Evolutionary conservation across 2,329 filamentous ascomycete genomes (phyloP), one percentile per base, ranked within the genome.

Genomic region (Sordariomycetes sp.): DNA sequence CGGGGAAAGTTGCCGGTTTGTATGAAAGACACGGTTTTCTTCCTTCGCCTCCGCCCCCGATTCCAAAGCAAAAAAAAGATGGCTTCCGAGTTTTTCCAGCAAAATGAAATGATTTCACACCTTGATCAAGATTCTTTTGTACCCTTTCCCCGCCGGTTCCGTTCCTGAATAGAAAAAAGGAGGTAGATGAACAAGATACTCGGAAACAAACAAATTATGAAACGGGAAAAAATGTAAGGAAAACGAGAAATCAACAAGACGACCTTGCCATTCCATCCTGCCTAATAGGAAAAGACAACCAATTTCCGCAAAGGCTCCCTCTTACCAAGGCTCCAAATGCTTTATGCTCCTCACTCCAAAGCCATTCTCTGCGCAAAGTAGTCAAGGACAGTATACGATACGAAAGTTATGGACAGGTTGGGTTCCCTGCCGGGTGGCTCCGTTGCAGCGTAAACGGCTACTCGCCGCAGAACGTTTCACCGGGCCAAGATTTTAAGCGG

Each of bases 401-500:
- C 11, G 46, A 50, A 50, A 50, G 20, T 50, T 50, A 34, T 51
- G 50, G 50, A 51, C 43, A 57, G 34, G 53, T 24, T 48, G 14
- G 22, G 25, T 51, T 57, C 22, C 20, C 46, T 50, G 46, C 46
- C 11, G 46, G 46, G 46, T 50, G 20, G 46, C 20, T 12, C 46
- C 20, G 46, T 50, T 11, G 46, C 20, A 50, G 46, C 46, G 22
- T 20, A 7, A 50, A 50, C n/a, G 6, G 20, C 46, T 50, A 4
- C 46, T 24, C 20, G 20, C 46, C 20, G 46, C 11, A 11, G 22
- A 20, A 50, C 46, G 16, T 50, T 20, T 50, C 22, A 50, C 20
- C 22, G 5, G 11, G 46, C 11, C 22, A 5, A n/a, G n/a, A 24
- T 24, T 64, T 73, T 80, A 84, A 58, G 80, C 80, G 48, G 81